Evolutionary conservation across 805 yeast genomes (phyloP).

Genomic region (Yamadazyma endophytica): DNA sequence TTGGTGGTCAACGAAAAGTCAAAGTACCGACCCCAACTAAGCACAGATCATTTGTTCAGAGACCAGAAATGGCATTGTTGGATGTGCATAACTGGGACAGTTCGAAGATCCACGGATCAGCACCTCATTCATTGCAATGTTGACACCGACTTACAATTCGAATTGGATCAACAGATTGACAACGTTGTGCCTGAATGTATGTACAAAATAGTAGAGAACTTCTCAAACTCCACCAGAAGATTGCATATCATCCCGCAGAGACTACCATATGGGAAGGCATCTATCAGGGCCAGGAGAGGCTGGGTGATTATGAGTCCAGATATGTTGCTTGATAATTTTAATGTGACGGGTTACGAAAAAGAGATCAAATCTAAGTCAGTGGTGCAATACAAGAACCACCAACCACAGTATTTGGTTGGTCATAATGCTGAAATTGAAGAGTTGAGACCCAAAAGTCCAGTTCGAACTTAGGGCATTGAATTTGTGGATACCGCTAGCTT

Average conservation of each 20-base stretch:
- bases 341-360: slow-evolving; percentile 24
- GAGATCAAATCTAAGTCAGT: slow-evolving; percentile 29
- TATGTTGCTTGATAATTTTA: slow-evolving; percentile 67
- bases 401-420: slow-evolving; percentile 57
- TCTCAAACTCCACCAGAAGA: slow-evolving; percentile 75
- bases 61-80: slow-evolving; percentile 94
- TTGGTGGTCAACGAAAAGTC: slow-evolving; percentile 66
- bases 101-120: slow-evolving; percentile 76
- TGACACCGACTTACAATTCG: slow-evolving; percentile 83
- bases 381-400: slow-evolving; percentile 23
- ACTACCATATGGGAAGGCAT: slow-evolving; percentile 60
- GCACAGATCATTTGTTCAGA: slow-evolving; percentile 41
- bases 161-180: slow-evolving; percentile 24
- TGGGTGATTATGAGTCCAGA: slow-evolving; percentile 93
- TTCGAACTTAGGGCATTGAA: too few species aligned
- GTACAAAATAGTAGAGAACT: slow-evolving; percentile 83
- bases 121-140: slow-evolving; percentile 89
- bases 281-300: slow-evolving; percentile 70
- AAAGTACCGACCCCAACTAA: slow-evolving; percentile 58
- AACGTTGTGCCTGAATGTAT: slow-evolving; percentile 59
- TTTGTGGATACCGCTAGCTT: too few species aligned
- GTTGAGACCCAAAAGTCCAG: slow-evolving; percentile 81
- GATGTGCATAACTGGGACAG: slow-evolving; percentile 97
- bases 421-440: slow-evolving; percentile 69
- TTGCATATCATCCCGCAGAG: slow-evolving; percentile 79